These are phyloP conservation scores for Fusarium nygamai DNA, from an alignment of 2,329 filamentous ascomycete species.

Conservation along the genomic window DNA sequence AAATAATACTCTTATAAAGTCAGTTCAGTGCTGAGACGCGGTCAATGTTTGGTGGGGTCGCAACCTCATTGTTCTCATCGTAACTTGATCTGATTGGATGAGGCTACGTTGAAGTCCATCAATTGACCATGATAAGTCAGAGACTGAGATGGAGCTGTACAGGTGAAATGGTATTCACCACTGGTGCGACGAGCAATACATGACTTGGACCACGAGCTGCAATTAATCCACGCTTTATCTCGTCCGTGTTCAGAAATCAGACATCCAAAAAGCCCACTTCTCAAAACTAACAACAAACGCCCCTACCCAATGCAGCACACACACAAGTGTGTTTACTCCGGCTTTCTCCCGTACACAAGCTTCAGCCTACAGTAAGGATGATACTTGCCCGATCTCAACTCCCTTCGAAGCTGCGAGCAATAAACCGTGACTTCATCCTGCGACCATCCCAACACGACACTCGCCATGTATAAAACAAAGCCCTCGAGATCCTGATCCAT, in stretches of 20 bases:
- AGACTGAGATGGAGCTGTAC: background rate
- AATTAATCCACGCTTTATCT: background rate
- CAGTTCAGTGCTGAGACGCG: background rate
- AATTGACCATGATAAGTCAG: background rate
- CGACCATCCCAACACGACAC: constrained; percentile 16
- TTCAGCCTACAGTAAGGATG: constrained; percentile 20
- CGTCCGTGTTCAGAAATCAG: background rate
- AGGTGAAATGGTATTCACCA: no score
- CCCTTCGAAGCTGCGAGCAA: constrained; percentile 19
- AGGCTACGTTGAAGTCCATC: no score
- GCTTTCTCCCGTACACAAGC: constrained; percentile 14
- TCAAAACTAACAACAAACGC: background rate
- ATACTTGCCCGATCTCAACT: background rate
- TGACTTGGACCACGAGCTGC: accelerated
- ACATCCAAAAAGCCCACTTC: background rate
- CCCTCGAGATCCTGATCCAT: constrained; percentile 7
- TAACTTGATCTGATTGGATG: background rate
- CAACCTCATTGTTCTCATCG: background rate
- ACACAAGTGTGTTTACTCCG: background rate
- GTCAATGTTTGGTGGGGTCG: background rate
- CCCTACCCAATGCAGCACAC: background rate
- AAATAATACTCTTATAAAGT: no score
- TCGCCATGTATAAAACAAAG: background rate
- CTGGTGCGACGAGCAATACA: accelerated
- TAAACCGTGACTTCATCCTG: constrained; percentile 15